These are phyloP conservation scores for Aspergillus sp. DNA, from an alignment of 2,329 filamentous ascomycete genomes.

Conservation along the genomic window DNA sequence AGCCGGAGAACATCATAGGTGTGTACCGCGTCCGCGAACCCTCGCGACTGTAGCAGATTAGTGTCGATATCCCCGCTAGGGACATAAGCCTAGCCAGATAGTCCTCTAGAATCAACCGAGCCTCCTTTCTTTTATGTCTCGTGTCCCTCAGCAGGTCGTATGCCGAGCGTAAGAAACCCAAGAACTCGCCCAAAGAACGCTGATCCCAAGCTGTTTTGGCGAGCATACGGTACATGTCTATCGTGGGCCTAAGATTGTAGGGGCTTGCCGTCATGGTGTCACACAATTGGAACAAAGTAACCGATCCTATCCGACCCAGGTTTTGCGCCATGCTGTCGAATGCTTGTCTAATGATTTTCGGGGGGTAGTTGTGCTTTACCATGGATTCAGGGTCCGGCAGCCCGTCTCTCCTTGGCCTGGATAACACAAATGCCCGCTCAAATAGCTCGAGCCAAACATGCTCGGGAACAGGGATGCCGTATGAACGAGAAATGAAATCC, in stretches of 20 bases:
- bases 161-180: conserved; percentile 18
- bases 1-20: conserved; percentile 24
- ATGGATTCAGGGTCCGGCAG: too few species aligned
- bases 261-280: conserved; percentile 50
- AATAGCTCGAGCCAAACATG: conserved; percentile 59
- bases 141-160: conserved; percentile 23
- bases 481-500: conserved; percentile 52
- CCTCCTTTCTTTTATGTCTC: conserved; percentile 16
- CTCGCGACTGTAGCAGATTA: conserved; percentile 12
- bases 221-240: conserved; percentile 43
- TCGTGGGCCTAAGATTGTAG: conserved; percentile 47
- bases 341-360: too few species aligned
- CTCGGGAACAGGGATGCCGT: conserved; percentile 48
- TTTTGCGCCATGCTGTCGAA: too few species aligned
- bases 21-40: conserved; percentile 21
- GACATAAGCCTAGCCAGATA: conserved; percentile 11
- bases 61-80: conserved; percentile 3
- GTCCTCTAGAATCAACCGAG: conserved; percentile 16
- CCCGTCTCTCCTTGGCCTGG: conserved; percentile 35
- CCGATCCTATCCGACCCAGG: too few species aligned
- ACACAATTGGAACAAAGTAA: conserved; percentile 49
- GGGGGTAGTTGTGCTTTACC: too few species aligned
- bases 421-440: conserved; percentile 55
- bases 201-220: conserved; percentile 19
- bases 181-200: conserved; percentile 12